These are phyloP conservation scores for Pseudonectria foliicola DNA, from an alignment of 2,329 filamentous ascomycete genomes.

Conservation along the genomic window DNA sequence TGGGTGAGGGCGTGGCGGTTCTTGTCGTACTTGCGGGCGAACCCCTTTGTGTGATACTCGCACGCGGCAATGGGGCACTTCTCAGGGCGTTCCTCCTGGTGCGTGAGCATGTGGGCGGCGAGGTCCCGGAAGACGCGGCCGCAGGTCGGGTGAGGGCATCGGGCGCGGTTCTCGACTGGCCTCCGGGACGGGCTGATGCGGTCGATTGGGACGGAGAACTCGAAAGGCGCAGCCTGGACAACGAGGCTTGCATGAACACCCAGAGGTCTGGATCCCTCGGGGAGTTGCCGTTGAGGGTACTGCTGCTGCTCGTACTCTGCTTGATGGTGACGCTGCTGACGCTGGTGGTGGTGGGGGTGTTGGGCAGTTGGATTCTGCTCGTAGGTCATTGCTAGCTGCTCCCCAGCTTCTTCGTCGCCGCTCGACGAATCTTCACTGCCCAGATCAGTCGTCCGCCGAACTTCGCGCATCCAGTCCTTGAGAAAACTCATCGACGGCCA, in stretches of 20 bases:
- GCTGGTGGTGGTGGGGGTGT: slow-evolving; percentile 1
- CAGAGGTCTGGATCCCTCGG: slow-evolving; percentile 7
- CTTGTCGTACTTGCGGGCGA: slow-evolving; percentile 96
- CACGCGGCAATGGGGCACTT: slow-evolving; percentile 93
- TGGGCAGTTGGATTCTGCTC: slow-evolving; percentile 10
- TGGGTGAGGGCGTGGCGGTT: slow-evolving; percentile 94
- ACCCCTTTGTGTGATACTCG: slow-evolving; percentile 90
- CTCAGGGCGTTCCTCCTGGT: slow-evolving; percentile 86
- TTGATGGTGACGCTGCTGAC: too few species aligned
- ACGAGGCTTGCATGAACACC: slow-evolving; percentile 9
- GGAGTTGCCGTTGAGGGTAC: slow-evolving; percentile 9
- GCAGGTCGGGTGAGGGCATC: slow-evolving; percentile 51
- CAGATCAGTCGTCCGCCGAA: slow-evolving; percentile 44
- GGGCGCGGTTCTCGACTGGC: slow-evolving; percentile 35
- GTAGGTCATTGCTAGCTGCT: slow-evolving; percentile 23
- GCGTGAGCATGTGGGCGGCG: slow-evolving; percentile 91
- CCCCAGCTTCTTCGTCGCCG: slow-evolving; percentile 44
- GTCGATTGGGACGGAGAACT: slow-evolving; percentile 19
- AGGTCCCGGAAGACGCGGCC: slow-evolving; percentile 56
- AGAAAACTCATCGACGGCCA: slow-evolving; percentile 52
- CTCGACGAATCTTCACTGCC: slow-evolving; percentile 39
- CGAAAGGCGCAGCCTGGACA: slow-evolving; percentile 10
- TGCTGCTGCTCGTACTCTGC: too few species aligned
- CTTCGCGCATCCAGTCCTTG: slow-evolving; percentile 56
- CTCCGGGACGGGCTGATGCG: slow-evolving; percentile 24